A percentile compares a stretch with the other conserved stretches of the same genome.
phyloP scores from a whole-genome alignment of 768 basidiomycete genomes.

The Suillus ampliporus region DNA sequence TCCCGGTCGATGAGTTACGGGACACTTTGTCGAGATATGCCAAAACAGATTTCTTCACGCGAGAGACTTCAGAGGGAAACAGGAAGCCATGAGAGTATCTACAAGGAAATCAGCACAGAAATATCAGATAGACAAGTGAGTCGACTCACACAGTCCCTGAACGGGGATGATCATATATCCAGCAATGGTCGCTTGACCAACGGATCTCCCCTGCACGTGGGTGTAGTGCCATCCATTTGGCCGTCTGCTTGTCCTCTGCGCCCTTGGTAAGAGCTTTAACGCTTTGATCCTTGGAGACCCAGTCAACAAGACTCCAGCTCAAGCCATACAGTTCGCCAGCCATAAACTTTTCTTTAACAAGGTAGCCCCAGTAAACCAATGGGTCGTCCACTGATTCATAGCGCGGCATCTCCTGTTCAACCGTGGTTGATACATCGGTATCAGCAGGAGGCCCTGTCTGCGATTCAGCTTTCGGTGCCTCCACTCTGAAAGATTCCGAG shows the following conservation, averaged over 20 bases:
- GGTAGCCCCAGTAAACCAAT: conserved; percentile 86
- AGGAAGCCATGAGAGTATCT: conserved; percentile 95
- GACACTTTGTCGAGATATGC: conserved; percentile 54
- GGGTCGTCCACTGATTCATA: conserved; percentile 54
- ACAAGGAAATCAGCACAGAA: conserved; percentile 15
- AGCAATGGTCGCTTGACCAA: conserved; percentile 93
- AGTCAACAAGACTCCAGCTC: conserved; percentile 86
- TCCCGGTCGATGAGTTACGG: conserved; percentile 40
- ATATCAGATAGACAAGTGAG: conserved; percentile 7
- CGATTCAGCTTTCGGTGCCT: conserved; percentile 2
- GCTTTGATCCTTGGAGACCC: conserved; percentile 77
- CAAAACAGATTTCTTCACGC: conserved; percentile 63
- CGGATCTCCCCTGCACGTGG: conserved; percentile 79
- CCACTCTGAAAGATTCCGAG: conserved; percentile 1
- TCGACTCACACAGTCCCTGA: conserved; percentile 83
- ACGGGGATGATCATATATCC: conserved; percentile 98
- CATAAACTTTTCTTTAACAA: conserved; percentile 94
- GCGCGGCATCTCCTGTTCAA: conserved; percentile 10
- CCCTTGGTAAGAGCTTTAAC: conserved; percentile 74
- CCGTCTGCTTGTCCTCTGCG: conserved; percentile 92
- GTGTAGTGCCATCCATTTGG: conserved; percentile 91
- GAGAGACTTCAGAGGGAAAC: conserved; percentile 85
- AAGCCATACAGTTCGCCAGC: conserved; percentile 92
- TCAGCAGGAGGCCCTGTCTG: conserved; percentile 4
- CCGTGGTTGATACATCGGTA: conserved; percentile 1